Evolutionary conservation across 139 green algal species (phyloP).

Genomic region (Klebsormidium nitens): DNA sequence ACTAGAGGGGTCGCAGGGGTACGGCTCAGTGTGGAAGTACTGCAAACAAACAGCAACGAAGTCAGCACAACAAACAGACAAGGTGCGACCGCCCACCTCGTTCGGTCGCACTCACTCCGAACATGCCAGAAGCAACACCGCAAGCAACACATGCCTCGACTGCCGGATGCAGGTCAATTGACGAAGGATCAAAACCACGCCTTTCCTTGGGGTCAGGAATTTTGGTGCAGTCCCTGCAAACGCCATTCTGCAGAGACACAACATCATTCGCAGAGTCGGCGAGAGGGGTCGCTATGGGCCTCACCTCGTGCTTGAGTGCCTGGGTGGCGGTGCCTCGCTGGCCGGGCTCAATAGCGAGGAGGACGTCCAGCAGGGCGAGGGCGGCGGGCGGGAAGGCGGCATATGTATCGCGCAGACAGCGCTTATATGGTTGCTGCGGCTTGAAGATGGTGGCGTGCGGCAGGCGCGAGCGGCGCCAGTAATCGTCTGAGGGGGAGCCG

Average conservation of each 20-base stretch:
- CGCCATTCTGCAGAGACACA: no score
- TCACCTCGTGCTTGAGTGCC: constrained; percentile 27
- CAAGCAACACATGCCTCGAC: background rate
- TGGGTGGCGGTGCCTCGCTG: constrained; percentile 28
- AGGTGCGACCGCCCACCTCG: background rate
- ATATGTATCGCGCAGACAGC: constrained; percentile 23
- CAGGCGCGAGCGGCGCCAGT: constrained; percentile 39
- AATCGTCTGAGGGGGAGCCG: constrained; percentile 41
- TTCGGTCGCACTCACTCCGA: constrained; percentile 1
- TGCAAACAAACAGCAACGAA: constrained; percentile 23
- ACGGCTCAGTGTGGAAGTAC: constrained; percentile 34
- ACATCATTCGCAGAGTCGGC: no score
- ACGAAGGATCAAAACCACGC: no score
- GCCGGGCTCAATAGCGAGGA: constrained; percentile 33
- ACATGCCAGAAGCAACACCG: background rate
- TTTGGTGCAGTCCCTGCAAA: no score
- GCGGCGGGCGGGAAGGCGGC: constrained; percentile 35
- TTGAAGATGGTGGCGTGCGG: constrained; percentile 47
- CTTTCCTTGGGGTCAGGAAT: no score
- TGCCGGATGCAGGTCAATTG: background rate
- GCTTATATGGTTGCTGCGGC: constrained; percentile 39
- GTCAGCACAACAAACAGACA: background rate
- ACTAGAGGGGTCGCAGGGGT: constrained; percentile 26
- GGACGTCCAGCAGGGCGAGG: constrained; percentile 30
- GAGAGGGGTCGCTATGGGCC: background rate